Evolutionary conservation across 2,329 filamentous ascomycete genomes (phyloP), one percentile per base, ranked within the genome.

Genomic region (Penicillium sp.): DNA sequence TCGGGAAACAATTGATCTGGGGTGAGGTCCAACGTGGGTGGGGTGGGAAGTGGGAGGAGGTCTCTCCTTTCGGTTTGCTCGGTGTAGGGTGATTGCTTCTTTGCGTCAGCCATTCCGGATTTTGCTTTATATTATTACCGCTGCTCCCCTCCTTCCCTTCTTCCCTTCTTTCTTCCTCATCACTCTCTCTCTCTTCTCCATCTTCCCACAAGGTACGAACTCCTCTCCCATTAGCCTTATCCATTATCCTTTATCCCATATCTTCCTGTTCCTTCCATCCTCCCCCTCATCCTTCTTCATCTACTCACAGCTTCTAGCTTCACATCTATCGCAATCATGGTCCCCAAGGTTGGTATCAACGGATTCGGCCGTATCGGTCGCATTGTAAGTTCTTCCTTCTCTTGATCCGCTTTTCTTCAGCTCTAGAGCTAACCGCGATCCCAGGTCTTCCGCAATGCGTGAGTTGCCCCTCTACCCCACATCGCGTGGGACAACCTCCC

Each of bases 301-400:
- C n/a, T 23, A 62, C 68, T 71, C 62, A 71, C 63, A 63, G 45
- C 53, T 67, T 61, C 59, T 13, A 61, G 67, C 68, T 63, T 62
- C 53, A 56, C n/a, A 60, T 59, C 52, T 56, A 62, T 59, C 59
- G 61, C 64, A 65, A 74, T 66, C 58, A 74, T 73, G 71, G 70
- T 69, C 49, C 66, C 70, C 56, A 68, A 72, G 70, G 91, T 95
- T 77, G 92, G 92, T 79, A 97, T 96, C 89, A 97, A 97, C 89
- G 93, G 94, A 80, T 99, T 99, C 85, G 94, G 94, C 83, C 92
- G 94, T 81, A 99, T 99, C 81, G 94, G 94, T 75, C 90, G 94
- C 79, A 97, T 99, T 79, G 86, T 81, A 71, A 72, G 77, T 77
- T 36, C 19, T 54, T 46, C 24, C 16, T 40, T 19, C 21, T 19